Evolutionary conservation across 2,329 filamentous ascomycete genomes (phyloP).

Genomic region (Monilinia fructigena): DNA sequence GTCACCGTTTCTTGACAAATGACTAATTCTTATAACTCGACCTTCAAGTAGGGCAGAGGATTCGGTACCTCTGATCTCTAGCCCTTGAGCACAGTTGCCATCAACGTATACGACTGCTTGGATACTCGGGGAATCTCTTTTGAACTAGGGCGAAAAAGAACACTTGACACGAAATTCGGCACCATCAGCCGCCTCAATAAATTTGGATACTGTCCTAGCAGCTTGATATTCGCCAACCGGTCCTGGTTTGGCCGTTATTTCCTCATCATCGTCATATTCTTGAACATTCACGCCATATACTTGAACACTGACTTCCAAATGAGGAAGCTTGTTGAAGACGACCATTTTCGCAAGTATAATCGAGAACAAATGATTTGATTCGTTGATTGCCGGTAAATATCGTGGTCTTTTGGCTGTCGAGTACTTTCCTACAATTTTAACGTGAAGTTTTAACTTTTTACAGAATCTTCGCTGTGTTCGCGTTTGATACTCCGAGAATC

Average conservation of each 20-base stretch:
- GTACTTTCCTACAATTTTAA: no score
- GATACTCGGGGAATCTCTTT: not conserved
- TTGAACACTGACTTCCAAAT: not conserved
- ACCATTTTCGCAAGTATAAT: not conserved
- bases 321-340: not conserved
- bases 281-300: not conserved
- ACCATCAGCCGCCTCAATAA: slow-evolving; percentile 12
- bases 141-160: not conserved
- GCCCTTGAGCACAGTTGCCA: not conserved
- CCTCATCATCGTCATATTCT: slow-evolving; percentile 21
- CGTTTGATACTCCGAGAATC: no score
- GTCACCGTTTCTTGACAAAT: not conserved
- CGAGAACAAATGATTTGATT: no score
- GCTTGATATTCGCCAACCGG: slow-evolving; percentile 4
- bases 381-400: no score
- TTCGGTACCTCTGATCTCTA: accelerated
- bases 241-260: slow-evolving; percentile 16
- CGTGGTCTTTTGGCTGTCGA: no score
- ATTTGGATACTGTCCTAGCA: slow-evolving; percentile 18
- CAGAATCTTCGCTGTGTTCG: no score
- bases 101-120: not conserved
- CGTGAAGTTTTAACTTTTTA: no score
- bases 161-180: slow-evolving; percentile 11
- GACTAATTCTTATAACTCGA: no score
- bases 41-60: not conserved